phyloP scores from a whole-genome alignment of 306 rosid species.

The Cicer judaicum region DNA sequence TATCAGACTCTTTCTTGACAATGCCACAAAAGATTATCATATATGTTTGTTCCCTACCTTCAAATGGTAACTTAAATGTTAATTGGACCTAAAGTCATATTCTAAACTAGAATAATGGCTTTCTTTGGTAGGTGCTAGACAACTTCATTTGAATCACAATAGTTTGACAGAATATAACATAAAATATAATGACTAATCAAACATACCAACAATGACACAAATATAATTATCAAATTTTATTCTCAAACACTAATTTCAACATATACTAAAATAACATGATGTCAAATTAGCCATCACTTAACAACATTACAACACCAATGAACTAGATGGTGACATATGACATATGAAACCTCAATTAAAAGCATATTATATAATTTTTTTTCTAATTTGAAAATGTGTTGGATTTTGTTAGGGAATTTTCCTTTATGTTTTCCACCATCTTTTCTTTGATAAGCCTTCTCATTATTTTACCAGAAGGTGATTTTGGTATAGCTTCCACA shows the following conservation, averaged over 20 bases:
- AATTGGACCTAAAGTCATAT: slow-evolving; percentile 13
- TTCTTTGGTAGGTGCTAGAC: neutral
- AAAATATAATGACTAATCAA: slow-evolving; percentile 29
- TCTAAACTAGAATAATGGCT: slow-evolving; percentile 5
- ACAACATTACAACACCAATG: neutral
- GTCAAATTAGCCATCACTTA: slow-evolving; percentile 9
- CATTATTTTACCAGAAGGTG: slow-evolving; percentile 93
- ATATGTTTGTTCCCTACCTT: slow-evolving; percentile 23
- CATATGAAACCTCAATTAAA: slow-evolving; percentile 35
- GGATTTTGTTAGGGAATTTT: slow-evolving; percentile 41
- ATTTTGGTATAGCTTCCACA: slow-evolving; percentile 80
- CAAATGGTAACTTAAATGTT: slow-evolving; percentile 10
- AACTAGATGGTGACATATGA: slow-evolving; percentile 20
- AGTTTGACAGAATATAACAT: neutral
- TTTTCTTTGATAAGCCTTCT: slow-evolving; percentile 74
- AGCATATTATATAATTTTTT: slow-evolving; percentile 5
- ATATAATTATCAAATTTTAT: slow-evolving; percentile 41
- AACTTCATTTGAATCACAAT: neutral
- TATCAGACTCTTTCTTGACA: neutral
- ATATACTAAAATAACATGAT: neutral
- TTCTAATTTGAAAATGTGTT: neutral
- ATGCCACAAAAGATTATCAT: slow-evolving; percentile 23
- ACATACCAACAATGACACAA: slow-evolving; percentile 59
- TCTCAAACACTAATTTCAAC: slow-evolving; percentile 1
- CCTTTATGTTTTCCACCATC: slow-evolving; percentile 56